phyloP scores from a whole-genome alignment of 345 rosid species.

The Euclidium syriacum region DNA sequence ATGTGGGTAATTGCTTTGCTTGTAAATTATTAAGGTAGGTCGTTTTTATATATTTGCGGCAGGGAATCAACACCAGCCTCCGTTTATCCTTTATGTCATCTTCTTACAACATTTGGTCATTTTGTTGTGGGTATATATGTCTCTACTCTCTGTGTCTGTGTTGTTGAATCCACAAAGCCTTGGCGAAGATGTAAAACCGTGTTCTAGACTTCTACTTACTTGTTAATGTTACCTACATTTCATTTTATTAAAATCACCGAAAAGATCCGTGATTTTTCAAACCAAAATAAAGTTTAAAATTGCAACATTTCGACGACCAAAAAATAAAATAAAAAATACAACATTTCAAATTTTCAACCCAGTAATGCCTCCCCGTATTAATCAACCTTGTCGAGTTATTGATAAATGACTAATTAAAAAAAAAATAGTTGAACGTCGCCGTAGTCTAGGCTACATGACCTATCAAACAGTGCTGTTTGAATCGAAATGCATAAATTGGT shows the following conservation, averaged over 20 bases:
- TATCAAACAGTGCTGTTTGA: not conserved
- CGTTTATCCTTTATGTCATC: not conserved
- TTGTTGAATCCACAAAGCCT: not conserved
- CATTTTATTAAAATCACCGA: conserved; percentile 15
- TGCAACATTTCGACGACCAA: not conserved
- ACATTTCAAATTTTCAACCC: not conserved
- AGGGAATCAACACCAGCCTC: conserved; percentile 21
- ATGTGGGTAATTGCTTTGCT: conserved; percentile 14
- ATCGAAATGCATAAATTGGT: not conserved
- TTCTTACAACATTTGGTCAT: not conserved
- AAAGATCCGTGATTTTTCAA: not conserved
- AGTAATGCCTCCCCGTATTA: not conserved
- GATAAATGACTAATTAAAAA: not conserved
- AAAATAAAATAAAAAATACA: no score
- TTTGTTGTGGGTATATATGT: not conserved
- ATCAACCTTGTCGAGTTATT: conserved; percentile 2
- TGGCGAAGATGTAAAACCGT: not conserved
- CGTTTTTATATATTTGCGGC: conserved; percentile 16
- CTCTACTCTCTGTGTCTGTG: not conserved
- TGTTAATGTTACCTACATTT: conserved; percentile 1
- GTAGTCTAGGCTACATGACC: not conserved
- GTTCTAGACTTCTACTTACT: not conserved
- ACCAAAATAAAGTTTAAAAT: not conserved
- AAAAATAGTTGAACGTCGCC: not conserved
- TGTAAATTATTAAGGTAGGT: not conserved